Base-by-base conservation (phyloP, 169 alveolate genomes). In the Plasmodium cynomolgi region DNA sequence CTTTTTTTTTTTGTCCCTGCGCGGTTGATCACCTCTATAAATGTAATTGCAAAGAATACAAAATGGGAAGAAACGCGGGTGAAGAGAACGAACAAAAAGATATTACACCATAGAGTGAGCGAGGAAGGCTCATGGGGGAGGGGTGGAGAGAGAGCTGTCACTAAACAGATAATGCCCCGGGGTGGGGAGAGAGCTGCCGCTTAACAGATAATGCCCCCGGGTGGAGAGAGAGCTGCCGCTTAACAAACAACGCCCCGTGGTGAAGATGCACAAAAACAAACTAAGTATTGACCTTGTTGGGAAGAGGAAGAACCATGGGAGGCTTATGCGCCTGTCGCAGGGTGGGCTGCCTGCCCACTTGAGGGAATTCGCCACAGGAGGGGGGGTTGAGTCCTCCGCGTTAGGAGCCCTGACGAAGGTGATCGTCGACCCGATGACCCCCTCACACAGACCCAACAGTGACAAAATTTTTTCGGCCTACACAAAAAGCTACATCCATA, bases 401-500 rank as follows among this genome's bases (percentile, higher is more conserved):
- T 3, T 26, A 3, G 68, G 68, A 9, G 31, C 29, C 29, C 71
- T 37, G 11, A 9, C 44, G 29, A 72, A 39, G 11, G 34, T 50
- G 13, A 17, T 79, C 73, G 29, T 54, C 3, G 72, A 79, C 72
- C 23, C 37, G 20, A 34, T 62, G 31, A 58, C 47, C 7, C 23
- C 81, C n/a, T 9, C 11, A 2, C 34, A 88, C 3, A 7, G 82
- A 37, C 31, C 72, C 29, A 56, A 80, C 13, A 88, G 83, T n/a
- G 81, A 80, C 47, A 88, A 88, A 80, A 29, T 88, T 2, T 88
- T 88, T 6, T 88, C 94, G 15, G 37, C 50, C 29, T 88, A 88
- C 73, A 88, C 94, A 2, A 88, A 88, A 11, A 79, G 90, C 9
- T 88, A 88, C 33, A 88, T 88, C 80, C 54, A 54, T 39, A 88